Evolutionary conservation across 75 land plant genomes (phyloP), one percentile per base, ranked within the genome.

Genomic region (Pseudotsuga menziesii): DNA sequence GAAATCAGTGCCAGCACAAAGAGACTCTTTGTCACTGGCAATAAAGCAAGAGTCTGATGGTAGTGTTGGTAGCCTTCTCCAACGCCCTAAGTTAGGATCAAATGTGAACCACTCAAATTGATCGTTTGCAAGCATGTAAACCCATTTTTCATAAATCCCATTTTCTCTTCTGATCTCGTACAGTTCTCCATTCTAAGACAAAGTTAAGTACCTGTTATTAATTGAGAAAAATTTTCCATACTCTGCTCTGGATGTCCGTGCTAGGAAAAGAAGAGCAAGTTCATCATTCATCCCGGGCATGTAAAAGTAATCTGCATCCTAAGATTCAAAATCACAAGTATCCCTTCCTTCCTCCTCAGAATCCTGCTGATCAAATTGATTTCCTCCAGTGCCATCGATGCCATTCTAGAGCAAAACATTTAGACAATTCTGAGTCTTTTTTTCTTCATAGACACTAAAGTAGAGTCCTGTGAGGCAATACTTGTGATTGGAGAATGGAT

Each of bases 1-100:
- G 11, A 93, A 77, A 64, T 93, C 89, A 3, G 85, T 90, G 4
- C 93, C 95, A 0, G 89, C 95, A 75, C 85, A 85, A 20, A 91
- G 59, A 0, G 91, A 79, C 76, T 93, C 95, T 80, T 91, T 90
- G 76, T 91, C 93, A 9, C 80, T 84, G 3, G 36, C 36, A 1
- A 57, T 26, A 57, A 93, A 93, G 55, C 88, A 85, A 4, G 29
- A 20, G 29, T 91, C 96, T 5, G 84, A 73, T 4, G 91, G 92
- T 11, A 87, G 59, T 20, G 63, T 22, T 20, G 95, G 95, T 15
- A 93, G 85, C 64, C 25, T 60, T 25, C 82, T 75, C 70, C 86
- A 78, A 32, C 78, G 69, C 56, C 79, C 64, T 36, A 82, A 75
- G 4, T 69, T 66, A 13, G 89, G 85, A 69, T 88, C 86, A 69